A percentile compares a stretch with the other conserved stretches of the same genome.
Conservation (phyloP, 495 filamentous ascomycete genomes). For the Lentithecium fluviatile region DNA sequence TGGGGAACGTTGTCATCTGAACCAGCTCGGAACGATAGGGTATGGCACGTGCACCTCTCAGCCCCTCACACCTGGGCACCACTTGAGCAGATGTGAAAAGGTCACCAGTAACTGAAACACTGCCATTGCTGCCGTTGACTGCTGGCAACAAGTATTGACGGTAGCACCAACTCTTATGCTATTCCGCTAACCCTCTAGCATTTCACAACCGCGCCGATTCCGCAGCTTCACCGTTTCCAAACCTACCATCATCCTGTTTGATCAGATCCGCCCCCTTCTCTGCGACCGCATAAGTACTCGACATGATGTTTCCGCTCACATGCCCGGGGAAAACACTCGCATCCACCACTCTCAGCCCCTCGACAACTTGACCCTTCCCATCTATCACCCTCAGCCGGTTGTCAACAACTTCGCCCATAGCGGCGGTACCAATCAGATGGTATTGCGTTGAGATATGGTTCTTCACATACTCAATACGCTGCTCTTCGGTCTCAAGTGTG, state of each 20-base stretch:
- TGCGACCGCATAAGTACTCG: constrained; percentile 24
- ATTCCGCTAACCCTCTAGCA: no score
- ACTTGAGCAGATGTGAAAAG: no score
- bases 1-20: no score
- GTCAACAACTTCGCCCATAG: constrained; percentile 27
- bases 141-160: no score
- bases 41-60: not conserved
- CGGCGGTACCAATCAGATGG: not conserved
- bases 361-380: not conserved
- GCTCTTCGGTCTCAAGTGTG: constrained; percentile 33
- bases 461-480: constrained; percentile 29
- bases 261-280: constrained; percentile 27
- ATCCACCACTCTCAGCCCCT: constrained; percentile 33
- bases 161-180: no score
- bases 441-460: constrained; percentile 32
- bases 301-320: constrained; percentile 13
- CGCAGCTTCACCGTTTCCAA: no score
- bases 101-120: no score
- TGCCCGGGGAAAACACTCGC: constrained; percentile 19
- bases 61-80: no score
- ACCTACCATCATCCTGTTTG: no score
- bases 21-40: no score
- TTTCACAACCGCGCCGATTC: no score
- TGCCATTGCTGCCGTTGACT: no score
- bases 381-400: constrained; percentile 22